A percentile compares a stretch with the other conserved stretches of the same genome.
phyloP scores from a whole-genome alignment of 345 rosid genomes.

The Eucalyptus dawsonii region DNA sequence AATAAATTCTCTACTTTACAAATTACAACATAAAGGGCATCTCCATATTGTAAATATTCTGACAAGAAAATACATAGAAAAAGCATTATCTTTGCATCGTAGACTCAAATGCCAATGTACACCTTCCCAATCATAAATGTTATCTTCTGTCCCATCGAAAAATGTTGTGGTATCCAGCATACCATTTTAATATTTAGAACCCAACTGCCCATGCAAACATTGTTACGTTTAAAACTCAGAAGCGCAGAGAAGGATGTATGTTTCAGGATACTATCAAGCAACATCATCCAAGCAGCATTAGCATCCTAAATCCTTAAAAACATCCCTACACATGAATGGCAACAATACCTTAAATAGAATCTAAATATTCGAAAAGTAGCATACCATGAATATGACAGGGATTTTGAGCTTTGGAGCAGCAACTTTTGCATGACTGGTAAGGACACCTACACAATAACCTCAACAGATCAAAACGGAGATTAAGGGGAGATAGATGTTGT shows the following conservation, averaged over 20 bases:
- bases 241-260: neutral
- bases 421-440: constrained; percentile 87
- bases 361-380: neutral
- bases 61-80: neutral
- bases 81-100: neutral
- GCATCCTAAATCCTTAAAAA: neutral
- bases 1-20: neutral
- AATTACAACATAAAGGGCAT: neutral
- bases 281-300: neutral
- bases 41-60: neutral
- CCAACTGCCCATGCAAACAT: neutral
- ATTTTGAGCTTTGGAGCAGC: constrained; percentile 90
- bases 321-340: neutral
- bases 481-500: neutral
- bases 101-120: neutral
- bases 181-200: neutral
- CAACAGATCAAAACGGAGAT: neutral
- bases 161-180: neutral
- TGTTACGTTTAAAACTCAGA: neutral
- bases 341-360: neutral
- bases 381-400: constrained; percentile 95
- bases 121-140: neutral
- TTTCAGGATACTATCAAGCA: neutral
- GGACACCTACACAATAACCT: constrained; percentile 59
- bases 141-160: neutral